phyloP scores from a whole-genome alignment of 129 eudicot species.

The Helianthus tuberosus region DNA sequence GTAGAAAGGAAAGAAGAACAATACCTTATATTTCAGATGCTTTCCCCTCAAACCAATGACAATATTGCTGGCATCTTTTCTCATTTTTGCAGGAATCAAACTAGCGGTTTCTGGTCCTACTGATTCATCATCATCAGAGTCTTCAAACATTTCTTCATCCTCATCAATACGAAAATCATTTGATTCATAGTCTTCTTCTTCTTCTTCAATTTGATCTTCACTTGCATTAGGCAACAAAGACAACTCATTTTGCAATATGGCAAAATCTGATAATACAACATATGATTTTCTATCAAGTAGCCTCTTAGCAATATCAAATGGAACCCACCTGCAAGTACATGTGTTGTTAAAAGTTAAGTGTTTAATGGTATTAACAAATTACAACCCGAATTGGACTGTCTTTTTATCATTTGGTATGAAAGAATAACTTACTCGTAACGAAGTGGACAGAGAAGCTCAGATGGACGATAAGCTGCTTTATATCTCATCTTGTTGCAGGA shows the following conservation, averaged over 20 bases:
- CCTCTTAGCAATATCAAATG: slow-evolving; percentile 69
- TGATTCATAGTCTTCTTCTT: slow-evolving; percentile 48
- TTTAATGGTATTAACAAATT: background rate
- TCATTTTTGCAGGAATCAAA: slow-evolving; percentile 21
- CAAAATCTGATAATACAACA: slow-evolving; percentile 72
- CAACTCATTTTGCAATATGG: slow-evolving; percentile 45
- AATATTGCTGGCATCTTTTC: slow-evolving; percentile 51
- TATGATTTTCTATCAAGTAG: slow-evolving; percentile 70
- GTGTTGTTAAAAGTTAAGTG: background rate
- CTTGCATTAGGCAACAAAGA: slow-evolving; percentile 23
- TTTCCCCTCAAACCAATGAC: slow-evolving; percentile 60
- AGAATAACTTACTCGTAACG: slow-evolving; percentile 62
- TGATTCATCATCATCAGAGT: slow-evolving; percentile 25
- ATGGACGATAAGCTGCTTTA: slow-evolving; percentile 83
- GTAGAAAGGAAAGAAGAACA: slow-evolving; percentile 1
- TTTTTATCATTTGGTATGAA: too few species aligned
- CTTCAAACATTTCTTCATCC: slow-evolving; percentile 78
- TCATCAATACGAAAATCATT: slow-evolving; percentile 55
- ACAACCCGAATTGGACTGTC: too few species aligned
- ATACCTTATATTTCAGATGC: slow-evolving; percentile 73
- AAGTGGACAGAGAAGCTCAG: slow-evolving; percentile 61
- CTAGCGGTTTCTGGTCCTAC: slow-evolving; percentile 41
- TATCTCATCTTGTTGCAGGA: slow-evolving; percentile 92
- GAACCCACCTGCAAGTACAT: slow-evolving; percentile 71
- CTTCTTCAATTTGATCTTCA: slow-evolving; percentile 53